Base-by-base conservation (phyloP, 257 asterid genomes). In the Solanum stenotomum region DNA sequence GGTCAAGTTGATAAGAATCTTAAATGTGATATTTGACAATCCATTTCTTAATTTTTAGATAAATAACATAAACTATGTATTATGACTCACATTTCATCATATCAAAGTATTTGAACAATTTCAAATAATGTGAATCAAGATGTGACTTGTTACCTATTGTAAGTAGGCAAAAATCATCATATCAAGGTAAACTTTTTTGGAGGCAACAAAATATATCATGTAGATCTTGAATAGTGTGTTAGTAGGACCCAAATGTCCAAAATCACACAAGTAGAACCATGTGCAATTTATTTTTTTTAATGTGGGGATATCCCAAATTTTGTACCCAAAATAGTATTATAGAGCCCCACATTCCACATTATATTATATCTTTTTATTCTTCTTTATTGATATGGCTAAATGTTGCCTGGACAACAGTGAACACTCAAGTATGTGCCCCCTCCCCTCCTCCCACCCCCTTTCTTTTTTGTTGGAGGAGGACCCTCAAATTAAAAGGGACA, bases 211-310 rank as follows among this genome's bases (percentile, higher is more conserved):
- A 82, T 89, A 87, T 88, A 87, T 44, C 42, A 89, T 71, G 86
- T 89, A 22, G 79, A 77, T 78, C 88, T 83, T 85, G 84, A 68
- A 49, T 13, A n/a, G 74, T 59, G 84, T 77, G 87, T 52, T 63
- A 27, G 68, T 84, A 16, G 91, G 89, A 68, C 91, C 85, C 88
- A 72, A 72, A 86, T 89, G 91, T 93, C 91, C 86, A 90, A 90
- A 77, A 27, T 89, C 89, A 87, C 90, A 93, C 90, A 92, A 70
- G 91, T 87, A 86, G 83, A 89, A 88, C 44, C 93, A 91, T 89
- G 91, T 86, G 92, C 90, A 90, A 0, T 15, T 20, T 89, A 1
- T 10, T 85, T 86, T 86, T 75, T 82, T 87, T 88, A 86, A 85
- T 76, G 89, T 89, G 87, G 92, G 85, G 42, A 82, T 82, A 82